Conservation (phyloP, 2,329 filamentous ascomycete species). For the Atkinsonella texensis region DNA sequence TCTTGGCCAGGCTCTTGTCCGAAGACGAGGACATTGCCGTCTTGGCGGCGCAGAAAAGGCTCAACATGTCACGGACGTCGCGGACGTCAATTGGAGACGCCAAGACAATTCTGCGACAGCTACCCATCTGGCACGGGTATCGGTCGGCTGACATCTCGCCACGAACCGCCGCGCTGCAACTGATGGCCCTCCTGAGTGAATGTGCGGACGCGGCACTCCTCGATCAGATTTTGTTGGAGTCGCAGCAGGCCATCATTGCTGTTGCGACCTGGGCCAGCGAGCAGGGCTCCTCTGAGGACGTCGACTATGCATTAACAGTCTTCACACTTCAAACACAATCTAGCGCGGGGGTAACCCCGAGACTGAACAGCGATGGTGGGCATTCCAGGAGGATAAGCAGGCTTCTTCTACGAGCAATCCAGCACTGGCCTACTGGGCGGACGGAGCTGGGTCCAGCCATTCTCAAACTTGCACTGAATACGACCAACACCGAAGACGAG, state of each 20-base stretch:
- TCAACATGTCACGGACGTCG: conserved; percentile 56
- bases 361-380: conserved; percentile 11
- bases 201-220: conserved; percentile 17
- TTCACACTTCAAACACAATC: conserved; percentile 25
- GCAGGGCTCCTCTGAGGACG: conserved; percentile 11
- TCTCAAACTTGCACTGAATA: conserved; percentile 60
- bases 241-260: conserved; percentile 15
- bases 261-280: conserved; percentile 13
- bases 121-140: conserved; percentile 48
- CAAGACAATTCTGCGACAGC: conserved; percentile 37
- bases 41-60: conserved; percentile 51
- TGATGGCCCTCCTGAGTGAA: conserved; percentile 35
- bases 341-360: conserved; percentile 13
- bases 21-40: conserved; percentile 42
- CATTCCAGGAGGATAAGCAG: conserved; percentile 18
- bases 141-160: conserved; percentile 43
- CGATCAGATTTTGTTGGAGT: conserved; percentile 17
- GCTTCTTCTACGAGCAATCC: conserved; percentile 18
- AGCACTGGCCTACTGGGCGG: conserved; percentile 18
- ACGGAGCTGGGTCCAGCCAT: conserved; percentile 16
- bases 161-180: conserved; percentile 50
- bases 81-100: conserved; percentile 44
- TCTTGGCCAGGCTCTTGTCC: conserved; percentile 44
- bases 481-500: conserved; percentile 71
- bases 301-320: conserved; percentile 33